Evolutionary conservation across 306 rosid genomes (phyloP).

Genomic region (Comarum palustre): DNA sequence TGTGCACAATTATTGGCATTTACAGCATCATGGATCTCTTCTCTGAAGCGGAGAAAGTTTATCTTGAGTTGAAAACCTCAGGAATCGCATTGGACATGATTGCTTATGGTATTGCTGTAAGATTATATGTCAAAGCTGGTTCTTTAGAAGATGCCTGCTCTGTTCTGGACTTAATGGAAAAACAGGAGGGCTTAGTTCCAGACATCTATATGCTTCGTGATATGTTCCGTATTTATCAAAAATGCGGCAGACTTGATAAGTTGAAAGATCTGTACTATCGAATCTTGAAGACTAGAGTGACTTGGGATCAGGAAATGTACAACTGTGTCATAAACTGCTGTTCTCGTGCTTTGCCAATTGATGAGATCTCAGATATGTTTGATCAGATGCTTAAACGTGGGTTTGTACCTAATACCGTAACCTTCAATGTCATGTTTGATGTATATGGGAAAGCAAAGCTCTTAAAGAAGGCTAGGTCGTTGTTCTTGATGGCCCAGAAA

Average conservation of each 20-base stretch:
- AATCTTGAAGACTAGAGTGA: slow-evolving; percentile 51
- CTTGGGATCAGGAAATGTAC: slow-evolving; percentile 82
- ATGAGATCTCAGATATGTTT: slow-evolving; percentile 77
- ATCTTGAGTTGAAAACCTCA: slow-evolving; percentile 57
- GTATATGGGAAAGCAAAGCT: slow-evolving; percentile 79
- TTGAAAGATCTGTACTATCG: slow-evolving; percentile 55
- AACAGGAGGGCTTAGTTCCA: slow-evolving; percentile 59
- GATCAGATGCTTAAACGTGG: slow-evolving; percentile 77
- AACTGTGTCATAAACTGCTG: slow-evolving; percentile 79
- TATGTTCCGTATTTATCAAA: slow-evolving; percentile 78
- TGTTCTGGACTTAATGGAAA: slow-evolving; percentile 59
- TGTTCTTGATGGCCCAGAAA: slow-evolving; percentile 74
- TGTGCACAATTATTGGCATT: slow-evolving; percentile 82
- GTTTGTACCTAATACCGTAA: slow-evolving; percentile 59
- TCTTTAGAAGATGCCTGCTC: slow-evolving; percentile 71
- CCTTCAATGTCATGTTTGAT: slow-evolving; percentile 74
- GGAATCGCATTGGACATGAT: slow-evolving; percentile 64
- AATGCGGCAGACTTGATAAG: slow-evolving; percentile 57
- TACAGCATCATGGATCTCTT: slow-evolving; percentile 58
- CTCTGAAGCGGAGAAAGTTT: slow-evolving; percentile 60
- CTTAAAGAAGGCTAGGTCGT: slow-evolving; percentile 61
- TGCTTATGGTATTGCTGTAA: slow-evolving; percentile 65
- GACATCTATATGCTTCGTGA: slow-evolving; percentile 61
- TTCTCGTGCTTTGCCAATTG: slow-evolving; percentile 72
- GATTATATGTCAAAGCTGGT: slow-evolving; percentile 80